Base-by-base conservation (phyloP, 2,329 filamentous ascomycete species). In the Colletotrichum lentis region DNA sequence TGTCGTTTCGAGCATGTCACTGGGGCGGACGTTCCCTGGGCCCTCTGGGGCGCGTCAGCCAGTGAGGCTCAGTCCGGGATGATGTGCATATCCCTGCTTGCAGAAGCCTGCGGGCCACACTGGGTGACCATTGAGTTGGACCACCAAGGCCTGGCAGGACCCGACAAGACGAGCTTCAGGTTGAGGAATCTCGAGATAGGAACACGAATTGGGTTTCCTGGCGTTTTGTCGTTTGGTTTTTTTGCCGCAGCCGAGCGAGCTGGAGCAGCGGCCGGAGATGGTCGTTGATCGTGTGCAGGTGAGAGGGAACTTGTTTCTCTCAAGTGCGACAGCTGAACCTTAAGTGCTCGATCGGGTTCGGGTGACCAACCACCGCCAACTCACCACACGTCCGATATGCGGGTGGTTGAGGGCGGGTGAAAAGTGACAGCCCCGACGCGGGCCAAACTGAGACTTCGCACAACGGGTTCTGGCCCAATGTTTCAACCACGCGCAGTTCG, bases 31-130 rank as follows among this genome's bases (percentile, higher is more conserved):
- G 46, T 49, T 35, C n/a, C 47, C 24, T 12, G 41, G 56, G 24
- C 6, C 43, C 44, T 20, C 46, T 46, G 37, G 54, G 62, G 62
- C 62, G 55, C 65, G 65, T 68, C 65, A 68, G 31, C 65, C 65
- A 65, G 37, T 65, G 65, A 68, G 65, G 65, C 65, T 68, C 65
- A 65, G 65, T 60, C 31, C 62, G 65, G 61, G 62, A 68, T 68
- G 65, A 65, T 68, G 65, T 68, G 62, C 65, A 68, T 65, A 49
- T 65, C 54, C 64, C 56, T 50, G 56, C 31, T 50, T 59, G 56
- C 56, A 59, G 31, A 35, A 35, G 56, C 20, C 35, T 31, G 20
- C 44, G 43, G 44, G 41, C 54, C 54, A 35, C 49, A n/a, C 11
- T 57, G 54, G 54, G 31, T 7, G 31, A 35, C 31, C 31, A 35